These are phyloP conservation scores for Aegilops bicornis DNA, from an alignment of 176 grass and related monocot genomes.

Conservation along the genomic window DNA sequence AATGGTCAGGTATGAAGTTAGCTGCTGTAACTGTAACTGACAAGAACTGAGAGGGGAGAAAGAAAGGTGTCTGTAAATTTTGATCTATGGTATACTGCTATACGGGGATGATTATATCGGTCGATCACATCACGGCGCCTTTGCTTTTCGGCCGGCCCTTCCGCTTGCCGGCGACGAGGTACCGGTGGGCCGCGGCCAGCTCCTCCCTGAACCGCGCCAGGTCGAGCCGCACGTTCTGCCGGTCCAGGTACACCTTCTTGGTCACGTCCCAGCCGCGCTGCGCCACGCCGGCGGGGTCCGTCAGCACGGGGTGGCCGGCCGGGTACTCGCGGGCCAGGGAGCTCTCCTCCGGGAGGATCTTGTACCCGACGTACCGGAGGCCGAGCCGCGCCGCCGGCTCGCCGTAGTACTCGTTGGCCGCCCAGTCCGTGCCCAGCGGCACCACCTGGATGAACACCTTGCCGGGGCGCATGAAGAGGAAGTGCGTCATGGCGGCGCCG, in stretches of 20 bases:
- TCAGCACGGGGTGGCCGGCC: conserved; percentile 63
- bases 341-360: conserved; percentile 71
- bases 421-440: conserved; percentile 72
- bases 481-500: conserved; percentile 93
- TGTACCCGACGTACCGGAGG: conserved; percentile 65
- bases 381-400: conserved; percentile 58
- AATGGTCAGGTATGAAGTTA: conserved; percentile 55
- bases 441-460: conserved; percentile 91
- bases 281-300: conserved; percentile 61
- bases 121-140: not conserved
- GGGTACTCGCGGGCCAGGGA: conserved; percentile 65
- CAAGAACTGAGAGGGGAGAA: not conserved
- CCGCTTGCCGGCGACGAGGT: conserved; percentile 41
- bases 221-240: conserved; percentile 80
- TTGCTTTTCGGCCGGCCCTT: conserved; percentile 2
- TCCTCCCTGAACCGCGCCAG: conserved; percentile 52
- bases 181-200: conserved; percentile 45
- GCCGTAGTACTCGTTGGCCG: conserved; percentile 65
- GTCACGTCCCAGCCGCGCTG: conserved; percentile 80
- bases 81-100: not conserved
- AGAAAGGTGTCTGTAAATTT: conserved; percentile 1
- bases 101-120: not conserved
- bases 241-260: conserved; percentile 83
- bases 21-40: conserved; percentile 11
- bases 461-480: conserved; percentile 77